Evolutionary conservation across 805 yeast genomes (phyloP), one percentile per base, ranked within the genome.

Genomic region (Metschnikowia proteae): DNA sequence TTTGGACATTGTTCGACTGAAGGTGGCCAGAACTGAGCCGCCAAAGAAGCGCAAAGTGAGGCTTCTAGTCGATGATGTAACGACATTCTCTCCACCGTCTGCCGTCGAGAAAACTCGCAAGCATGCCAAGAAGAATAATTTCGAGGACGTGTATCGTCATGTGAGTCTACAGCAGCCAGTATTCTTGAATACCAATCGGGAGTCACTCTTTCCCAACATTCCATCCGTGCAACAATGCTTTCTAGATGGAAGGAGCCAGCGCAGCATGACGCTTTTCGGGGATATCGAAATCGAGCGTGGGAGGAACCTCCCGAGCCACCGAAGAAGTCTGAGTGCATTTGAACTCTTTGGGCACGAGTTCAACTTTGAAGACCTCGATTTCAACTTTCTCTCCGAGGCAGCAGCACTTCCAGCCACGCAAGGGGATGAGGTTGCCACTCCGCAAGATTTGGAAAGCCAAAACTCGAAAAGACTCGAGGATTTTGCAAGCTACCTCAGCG

Each of bases 271-370:
- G 2, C 40, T 43, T 10, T 22, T 45, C 10, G 46, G 45, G 11
- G 35, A 31, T 3, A 35, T 48, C 22, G 59, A 54, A 6, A 45
- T 55, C 22, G 59, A 56, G 33, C 42, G 50, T 3, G 59, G 58
- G 6, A 51, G 59, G 48, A 39, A 55, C 35, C 39, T 45, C 5
- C 40, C 46, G 3, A 43, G 43, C 30, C 42, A 34, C 27, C 27
- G 51, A 17, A 32, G 45, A 13, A 44, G 51, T 25, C 51, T 48
- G 51, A 44, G 51, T 29, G 36, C 39, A 22, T 23, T 43, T 11
- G 51, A 48, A 4, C 37, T 28, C 27, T 27, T 43, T 13, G 33
- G 29, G 11, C 38, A 35, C 4, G 46, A 33, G 6, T 25, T 43
- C 9, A 13, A 42, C 6, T 31, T 33, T 7, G 45, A 42, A 10